These are phyloP conservation scores for Sphenostylis stenocarpa DNA, from an alignment of 306 rosid species.

Conservation along the genomic window DNA sequence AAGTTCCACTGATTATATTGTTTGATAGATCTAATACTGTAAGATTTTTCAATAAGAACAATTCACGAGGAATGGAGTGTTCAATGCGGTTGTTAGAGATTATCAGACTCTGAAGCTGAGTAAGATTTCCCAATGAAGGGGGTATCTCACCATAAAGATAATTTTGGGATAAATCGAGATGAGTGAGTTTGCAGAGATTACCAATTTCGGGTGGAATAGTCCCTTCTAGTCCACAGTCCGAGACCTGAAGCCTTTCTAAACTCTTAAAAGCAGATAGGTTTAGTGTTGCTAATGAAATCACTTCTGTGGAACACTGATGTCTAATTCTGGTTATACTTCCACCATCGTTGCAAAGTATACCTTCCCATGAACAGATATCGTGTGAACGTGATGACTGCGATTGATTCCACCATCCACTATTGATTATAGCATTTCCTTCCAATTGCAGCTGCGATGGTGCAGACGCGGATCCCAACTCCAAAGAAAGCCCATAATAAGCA, in stretches of 20 bases:
- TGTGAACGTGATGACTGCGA: background rate
- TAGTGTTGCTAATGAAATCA: background rate
- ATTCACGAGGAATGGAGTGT: no score
- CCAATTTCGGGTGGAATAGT: background rate
- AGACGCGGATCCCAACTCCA: background rate
- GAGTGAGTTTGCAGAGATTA: no score
- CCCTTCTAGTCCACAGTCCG: background rate
- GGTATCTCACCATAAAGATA: no score
- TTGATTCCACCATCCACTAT: background rate
- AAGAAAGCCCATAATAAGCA: background rate
- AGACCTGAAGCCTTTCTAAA: background rate
- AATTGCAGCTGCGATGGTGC: background rate
- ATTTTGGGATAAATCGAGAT: no score
- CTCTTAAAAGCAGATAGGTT: background rate
- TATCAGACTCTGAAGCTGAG: no score
- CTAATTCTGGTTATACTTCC: background rate
- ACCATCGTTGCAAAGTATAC: background rate
- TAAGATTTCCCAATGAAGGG: no score
- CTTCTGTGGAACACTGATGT: background rate
- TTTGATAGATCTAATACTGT: no score
- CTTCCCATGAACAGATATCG: background rate
- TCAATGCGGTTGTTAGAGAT: no score
- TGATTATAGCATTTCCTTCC: background rate
- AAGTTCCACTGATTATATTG: no score
- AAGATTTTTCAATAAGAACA: no score